These are phyloP conservation scores for Talaromyces marneffei DNA, from an alignment of 2,329 filamentous ascomycete genomes.

Conservation along the genomic window DNA sequence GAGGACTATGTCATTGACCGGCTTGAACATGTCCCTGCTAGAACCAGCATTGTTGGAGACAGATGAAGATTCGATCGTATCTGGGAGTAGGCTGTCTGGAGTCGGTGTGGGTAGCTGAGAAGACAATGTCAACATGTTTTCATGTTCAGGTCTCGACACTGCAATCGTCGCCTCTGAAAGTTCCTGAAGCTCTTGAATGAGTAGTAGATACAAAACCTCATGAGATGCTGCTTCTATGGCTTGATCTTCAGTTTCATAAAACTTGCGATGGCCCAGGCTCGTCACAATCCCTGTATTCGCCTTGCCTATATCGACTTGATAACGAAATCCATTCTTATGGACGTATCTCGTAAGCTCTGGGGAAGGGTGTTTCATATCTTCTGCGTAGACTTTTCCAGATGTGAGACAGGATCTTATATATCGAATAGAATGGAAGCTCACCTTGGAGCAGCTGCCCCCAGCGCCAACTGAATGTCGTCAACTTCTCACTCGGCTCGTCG, in stretches of 20 bases:
- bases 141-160: slow-evolving; percentile 1
- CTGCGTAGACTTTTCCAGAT: neutral
- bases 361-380: neutral
- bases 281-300: slow-evolving; percentile 19
- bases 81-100: neutral
- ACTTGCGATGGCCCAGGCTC: slow-evolving; percentile 19
- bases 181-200: slow-evolving; percentile 14
- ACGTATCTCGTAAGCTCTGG: slow-evolving; percentile 21
- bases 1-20: neutral
- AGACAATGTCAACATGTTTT: neutral
- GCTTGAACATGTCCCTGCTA: neutral
- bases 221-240: slow-evolving; percentile 29
- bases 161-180: slow-evolving; percentile 3
- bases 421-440: slow-evolving; percentile 15
- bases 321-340: slow-evolving; percentile 22
- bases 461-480: slow-evolving; percentile 19
- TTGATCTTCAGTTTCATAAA: slow-evolving; percentile 20
- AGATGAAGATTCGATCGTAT: neutral
- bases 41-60: neutral
- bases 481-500: slow-evolving; percentile 20
- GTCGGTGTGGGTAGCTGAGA: neutral
- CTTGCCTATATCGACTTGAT: slow-evolving; percentile 23
- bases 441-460: slow-evolving; percentile 28
- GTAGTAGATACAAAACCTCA: slow-evolving; percentile 22
- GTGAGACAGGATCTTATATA: neutral